Conservation (phyloP, 202 grass and related monocot genomes). For the Dendrocalamus latiflorus region DNA sequence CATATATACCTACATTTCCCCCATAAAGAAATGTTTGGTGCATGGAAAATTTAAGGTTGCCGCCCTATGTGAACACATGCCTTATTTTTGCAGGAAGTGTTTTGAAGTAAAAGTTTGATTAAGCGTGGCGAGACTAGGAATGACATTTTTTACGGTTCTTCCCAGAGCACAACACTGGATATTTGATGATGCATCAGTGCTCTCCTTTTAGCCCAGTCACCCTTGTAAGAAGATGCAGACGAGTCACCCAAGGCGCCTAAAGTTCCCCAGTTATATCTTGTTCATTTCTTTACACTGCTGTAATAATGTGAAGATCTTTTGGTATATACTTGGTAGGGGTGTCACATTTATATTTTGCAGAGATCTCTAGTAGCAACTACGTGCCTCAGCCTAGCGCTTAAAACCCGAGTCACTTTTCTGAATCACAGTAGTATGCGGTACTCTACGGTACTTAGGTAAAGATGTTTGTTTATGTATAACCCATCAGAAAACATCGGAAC, state of each 20-base stretch:
- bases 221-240: not conserved
- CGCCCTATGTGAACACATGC: not conserved
- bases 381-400: not conserved
- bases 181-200: not conserved
- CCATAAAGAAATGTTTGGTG: not conserved
- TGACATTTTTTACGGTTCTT: not conserved
- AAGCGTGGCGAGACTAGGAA: not conserved
- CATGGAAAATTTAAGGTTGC: not conserved
- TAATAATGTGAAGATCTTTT: constrained; percentile 23
- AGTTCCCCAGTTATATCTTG: constrained; percentile 2
- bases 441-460: not conserved
- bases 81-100: not conserved
- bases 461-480: not conserved
- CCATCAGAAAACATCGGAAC: not conserved
- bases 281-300: not conserved
- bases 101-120: constrained; percentile 11
- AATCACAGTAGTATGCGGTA: not conserved
- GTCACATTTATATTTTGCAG: not conserved
- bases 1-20: not conserved
- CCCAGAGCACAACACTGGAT: not conserved
- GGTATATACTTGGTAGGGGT: constrained; percentile 1
- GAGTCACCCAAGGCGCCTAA: not conserved
- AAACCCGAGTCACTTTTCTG: not conserved
- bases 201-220: not conserved
- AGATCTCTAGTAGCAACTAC: not conserved